phyloP scores from a whole-genome alignment of 495 filamentous ascomycete genomes.

The Corynascus novoguineensis region DNA sequence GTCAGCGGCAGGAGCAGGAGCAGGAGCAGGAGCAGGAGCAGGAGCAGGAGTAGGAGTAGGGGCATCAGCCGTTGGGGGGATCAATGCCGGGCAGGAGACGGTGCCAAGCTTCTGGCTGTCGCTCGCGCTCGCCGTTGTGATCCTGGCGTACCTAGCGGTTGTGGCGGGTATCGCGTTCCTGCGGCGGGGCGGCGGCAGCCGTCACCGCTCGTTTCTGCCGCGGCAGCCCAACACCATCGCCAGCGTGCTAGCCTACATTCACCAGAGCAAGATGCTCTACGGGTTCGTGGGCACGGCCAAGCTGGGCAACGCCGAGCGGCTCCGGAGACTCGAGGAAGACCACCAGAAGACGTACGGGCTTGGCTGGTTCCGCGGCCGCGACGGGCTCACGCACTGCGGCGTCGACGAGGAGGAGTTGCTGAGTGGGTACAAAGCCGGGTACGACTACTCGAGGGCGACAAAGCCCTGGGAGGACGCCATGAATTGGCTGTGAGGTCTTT shows the following conservation, averaged over 20 bases:
- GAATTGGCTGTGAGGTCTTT: slow-evolving; percentile 24
- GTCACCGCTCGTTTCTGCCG: slow-evolving; percentile 62
- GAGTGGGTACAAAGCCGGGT: slow-evolving; percentile 55
- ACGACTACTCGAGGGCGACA: slow-evolving; percentile 37
- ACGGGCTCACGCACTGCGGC: slow-evolving; percentile 60
- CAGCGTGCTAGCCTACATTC: slow-evolving; percentile 64
- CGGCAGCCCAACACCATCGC: slow-evolving; percentile 69
- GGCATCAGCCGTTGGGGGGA: not conserved
- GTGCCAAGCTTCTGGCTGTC: slow-evolving; percentile 53
- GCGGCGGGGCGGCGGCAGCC: slow-evolving; percentile 49
- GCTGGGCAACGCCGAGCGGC: slow-evolving; percentile 53
- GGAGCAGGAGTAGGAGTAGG: not conserved
- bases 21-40: not conserved
- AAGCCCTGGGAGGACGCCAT: slow-evolving; percentile 40
- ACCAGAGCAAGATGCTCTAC: slow-evolving; percentile 68
- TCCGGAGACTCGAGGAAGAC: slow-evolving; percentile 43
- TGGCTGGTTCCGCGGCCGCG: slow-evolving; percentile 65
- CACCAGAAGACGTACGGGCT: slow-evolving; percentile 61
- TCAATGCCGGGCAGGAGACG: slow-evolving; percentile 56
- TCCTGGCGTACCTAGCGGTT: slow-evolving; percentile 52
- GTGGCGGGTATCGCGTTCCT: slow-evolving; percentile 50
- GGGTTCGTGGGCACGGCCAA: slow-evolving; percentile 63
- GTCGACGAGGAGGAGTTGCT: slow-evolving; percentile 65
- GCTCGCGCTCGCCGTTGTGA: slow-evolving; percentile 51
- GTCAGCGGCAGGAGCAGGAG: too few species aligned